Evolutionary conservation across 768 basidiomycete species (phyloP).

Genomic region (Hericium rajendrae): DNA sequence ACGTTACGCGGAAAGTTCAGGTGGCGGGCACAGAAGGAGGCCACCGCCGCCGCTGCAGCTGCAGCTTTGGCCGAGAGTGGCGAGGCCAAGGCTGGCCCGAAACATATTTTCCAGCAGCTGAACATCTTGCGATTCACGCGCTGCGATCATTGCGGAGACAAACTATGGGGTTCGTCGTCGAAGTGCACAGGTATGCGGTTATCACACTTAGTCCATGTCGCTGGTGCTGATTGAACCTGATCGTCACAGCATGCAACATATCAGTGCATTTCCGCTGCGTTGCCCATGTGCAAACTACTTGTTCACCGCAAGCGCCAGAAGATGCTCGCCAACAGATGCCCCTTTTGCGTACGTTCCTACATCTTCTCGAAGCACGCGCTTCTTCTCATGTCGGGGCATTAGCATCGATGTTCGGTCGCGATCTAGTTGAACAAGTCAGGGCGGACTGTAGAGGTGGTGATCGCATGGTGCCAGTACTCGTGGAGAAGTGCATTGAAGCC

Average conservation of each 20-base stretch:
- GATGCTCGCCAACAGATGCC: not conserved
- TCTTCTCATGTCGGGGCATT: conserved; percentile 10
- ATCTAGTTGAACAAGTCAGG: conserved; percentile 74
- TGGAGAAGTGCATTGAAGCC: conserved; percentile 92
- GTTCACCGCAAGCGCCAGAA: conserved; percentile 8
- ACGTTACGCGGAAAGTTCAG: conserved; percentile 30
- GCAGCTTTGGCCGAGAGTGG: conserved; percentile 16
- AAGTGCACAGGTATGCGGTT: conserved; percentile 70
- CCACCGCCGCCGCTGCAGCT: conserved; percentile 37
- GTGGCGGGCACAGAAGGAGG: conserved; percentile 59
- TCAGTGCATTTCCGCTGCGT: conserved; percentile 14
- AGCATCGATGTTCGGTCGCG: conserved; percentile 89
- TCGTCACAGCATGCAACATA: conserved; percentile 9
- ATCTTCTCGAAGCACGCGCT: not conserved
- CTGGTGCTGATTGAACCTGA: not conserved
- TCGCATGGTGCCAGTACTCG: conserved; percentile 72
- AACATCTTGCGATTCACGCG: conserved; percentile 82
- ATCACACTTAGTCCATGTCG: not conserved
- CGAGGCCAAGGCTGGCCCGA: conserved; percentile 23
- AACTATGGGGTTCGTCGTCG: conserved; percentile 97
- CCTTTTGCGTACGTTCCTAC: conserved; percentile 3
- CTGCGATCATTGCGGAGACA: conserved; percentile 95
- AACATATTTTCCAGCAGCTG: conserved; percentile 85
- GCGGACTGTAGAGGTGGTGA: conserved; percentile 52
- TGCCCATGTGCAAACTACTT: conserved; percentile 3